Conservation (phyloP, 305 asterid species). For the Solanum hybrid region DNA sequence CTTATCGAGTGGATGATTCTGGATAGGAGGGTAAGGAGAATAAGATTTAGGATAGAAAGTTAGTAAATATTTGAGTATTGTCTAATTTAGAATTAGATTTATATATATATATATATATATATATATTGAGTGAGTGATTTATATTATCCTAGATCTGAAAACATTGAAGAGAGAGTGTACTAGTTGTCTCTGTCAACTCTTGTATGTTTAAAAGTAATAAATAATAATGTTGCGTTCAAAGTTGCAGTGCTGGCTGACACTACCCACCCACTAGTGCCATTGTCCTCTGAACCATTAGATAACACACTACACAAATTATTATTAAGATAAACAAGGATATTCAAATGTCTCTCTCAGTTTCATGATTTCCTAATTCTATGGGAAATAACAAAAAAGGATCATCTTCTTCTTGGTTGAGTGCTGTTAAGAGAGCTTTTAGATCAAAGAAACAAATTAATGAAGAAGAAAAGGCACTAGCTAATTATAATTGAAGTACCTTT, state of each 20-base stretch:
- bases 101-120: no score
- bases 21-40: not conserved
- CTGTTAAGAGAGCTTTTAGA: constrained; percentile 39
- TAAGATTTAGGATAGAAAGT: no score
- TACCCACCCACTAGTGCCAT: not conserved
- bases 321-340: not conserved
- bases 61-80: not conserved
- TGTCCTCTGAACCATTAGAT: not conserved
- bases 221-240: not conserved
- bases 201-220: not conserved
- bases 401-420: constrained; percentile 30
- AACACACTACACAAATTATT: not conserved
- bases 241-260: not conserved
- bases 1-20: not conserved
- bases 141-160: not conserved
- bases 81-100: not conserved
- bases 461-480: constrained; percentile 19
- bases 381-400: constrained; percentile 14
- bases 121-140: not conserved
- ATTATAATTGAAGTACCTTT: no score
- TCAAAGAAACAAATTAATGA: constrained; percentile 16
- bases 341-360: not conserved
- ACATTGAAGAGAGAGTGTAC: not conserved
- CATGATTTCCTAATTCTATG: constrained; percentile 9
- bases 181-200: not conserved